Evolutionary conservation across 331 rosid species (phyloP).

Genomic region (Malus hybrid): DNA sequence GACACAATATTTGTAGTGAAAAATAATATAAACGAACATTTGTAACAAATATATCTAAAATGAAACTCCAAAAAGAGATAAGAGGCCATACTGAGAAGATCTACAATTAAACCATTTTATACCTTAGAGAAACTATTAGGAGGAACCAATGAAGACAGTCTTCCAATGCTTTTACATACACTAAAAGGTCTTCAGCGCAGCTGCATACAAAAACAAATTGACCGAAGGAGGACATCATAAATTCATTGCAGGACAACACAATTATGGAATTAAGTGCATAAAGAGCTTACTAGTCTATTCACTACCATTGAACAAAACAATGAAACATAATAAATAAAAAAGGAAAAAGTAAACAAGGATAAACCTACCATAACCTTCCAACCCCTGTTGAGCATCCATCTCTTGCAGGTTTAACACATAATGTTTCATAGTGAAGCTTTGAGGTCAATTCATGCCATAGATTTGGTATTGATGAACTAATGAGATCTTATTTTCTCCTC

Average conservation of each 20-base stretch:
- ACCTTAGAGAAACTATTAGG: conserved; percentile 89
- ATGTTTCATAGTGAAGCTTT: conserved; percentile 66
- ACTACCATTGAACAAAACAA: conserved; percentile 1
- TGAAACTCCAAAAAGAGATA: too few species aligned
- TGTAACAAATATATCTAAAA: too few species aligned
- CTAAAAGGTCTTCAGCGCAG: conserved; percentile 61
- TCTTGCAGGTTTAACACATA: conserved; percentile 89
- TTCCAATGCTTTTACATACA: conserved; percentile 62
- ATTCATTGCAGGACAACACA: background rate
- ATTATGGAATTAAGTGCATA: background rate
- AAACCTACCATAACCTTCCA: conserved; percentile 79
- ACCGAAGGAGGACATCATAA: background rate
- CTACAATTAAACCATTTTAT: too few species aligned
- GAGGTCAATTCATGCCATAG: conserved; percentile 66
- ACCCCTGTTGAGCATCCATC: conserved; percentile 99
- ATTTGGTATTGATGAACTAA: conserved; percentile 33
- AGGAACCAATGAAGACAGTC: conserved; percentile 62
- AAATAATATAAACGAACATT: background rate
- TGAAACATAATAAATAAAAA: background rate
- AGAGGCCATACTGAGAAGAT: too few species aligned
- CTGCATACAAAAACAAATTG: conserved; percentile 30
- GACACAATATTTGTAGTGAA: background rate
- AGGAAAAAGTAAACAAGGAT: background rate
- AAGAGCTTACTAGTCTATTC: background rate
- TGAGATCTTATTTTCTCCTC: conserved; percentile 45